Evolutionary conservation across 208 protist species (phyloP), one percentile per base, ranked within the genome.

Genomic region (Leishmania major): DNA sequence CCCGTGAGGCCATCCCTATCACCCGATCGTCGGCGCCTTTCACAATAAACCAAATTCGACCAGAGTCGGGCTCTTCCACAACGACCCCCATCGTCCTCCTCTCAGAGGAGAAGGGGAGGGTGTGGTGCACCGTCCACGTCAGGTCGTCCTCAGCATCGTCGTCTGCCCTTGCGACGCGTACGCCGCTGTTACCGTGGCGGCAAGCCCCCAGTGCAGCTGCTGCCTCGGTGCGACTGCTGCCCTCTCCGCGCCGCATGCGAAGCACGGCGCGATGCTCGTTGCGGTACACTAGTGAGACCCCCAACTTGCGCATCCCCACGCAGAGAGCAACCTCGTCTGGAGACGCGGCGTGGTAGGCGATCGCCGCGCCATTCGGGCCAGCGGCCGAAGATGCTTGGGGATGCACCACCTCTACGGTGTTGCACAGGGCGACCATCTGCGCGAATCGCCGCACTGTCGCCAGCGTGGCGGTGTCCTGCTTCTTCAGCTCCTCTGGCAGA

Each of bases 281-380:
- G n/a, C 92, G 89, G 13, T 51, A 31, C 15, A 82, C 64, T 8
- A 98, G 81, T 31, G 79, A 72, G 17, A 98, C 90, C 37, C 90
- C 88, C 0, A 98, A 80, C 43, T 88, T 82, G 6, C 80, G 81
- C 57, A 92, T 90, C 47, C 93, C 97, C 31, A 73, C 73, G 76
- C 98, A 97, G 25, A 99, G 87, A n/a, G 97, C 97, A 47, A 94
- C 90, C 84, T 99, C 98, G 83, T 99, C 98, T 10, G 98, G 98
- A n/a, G 96, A 99, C 31, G 96, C 86, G 25, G 94, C 89, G 80
- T 97, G 90, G 85, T 98, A 98, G 40, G 37, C 67, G 43, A 92
- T 69, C 22, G 10, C 69, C 13, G 57, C 10, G 11, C 8, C 37
- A 19, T 19, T 67, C 22, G 53, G 31, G 47, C 37, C 19, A 8